These are phyloP conservation scores for Podosphaera aphanis DNA, from an alignment of 2,329 filamentous ascomycete species.

Conservation along the genomic window DNA sequence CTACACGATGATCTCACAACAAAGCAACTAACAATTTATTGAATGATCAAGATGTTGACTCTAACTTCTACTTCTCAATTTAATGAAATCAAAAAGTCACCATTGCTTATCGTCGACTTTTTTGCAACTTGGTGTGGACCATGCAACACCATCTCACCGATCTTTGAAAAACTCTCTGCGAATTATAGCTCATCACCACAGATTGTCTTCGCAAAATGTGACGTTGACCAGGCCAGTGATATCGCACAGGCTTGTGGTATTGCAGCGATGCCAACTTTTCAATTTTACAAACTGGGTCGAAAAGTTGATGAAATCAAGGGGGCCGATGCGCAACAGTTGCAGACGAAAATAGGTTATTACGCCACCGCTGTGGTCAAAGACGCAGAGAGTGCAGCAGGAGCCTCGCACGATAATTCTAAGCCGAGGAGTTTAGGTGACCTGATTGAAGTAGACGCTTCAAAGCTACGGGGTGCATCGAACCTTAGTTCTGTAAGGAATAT, in stretches of 20 bases:
- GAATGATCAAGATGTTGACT: too few species aligned
- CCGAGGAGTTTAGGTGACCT: conserved; percentile 8
- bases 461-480: conserved; percentile 9
- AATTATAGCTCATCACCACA: conserved; percentile 55
- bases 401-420: conserved; percentile 1
- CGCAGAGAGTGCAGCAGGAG: conserved; percentile 1
- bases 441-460: conserved; percentile 9
- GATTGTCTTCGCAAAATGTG: conserved; percentile 73
- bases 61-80: conserved; percentile 14
- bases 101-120: conserved; percentile 22
- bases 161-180: conserved; percentile 58
- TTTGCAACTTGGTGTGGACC: conserved; percentile 85
- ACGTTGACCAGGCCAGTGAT: conserved; percentile 60
- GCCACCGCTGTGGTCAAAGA: conserved; percentile 8
- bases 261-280: conserved; percentile 78
- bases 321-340: conserved; percentile 55
- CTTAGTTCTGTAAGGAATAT: conserved; percentile 11
- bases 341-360: conserved; percentile 17
- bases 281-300: conserved; percentile 58
- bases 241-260: conserved; percentile 56
- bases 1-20: too few species aligned
- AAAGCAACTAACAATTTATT: too few species aligned
- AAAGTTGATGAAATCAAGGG: conserved; percentile 56
- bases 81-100: conserved; percentile 10
- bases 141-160: conserved; percentile 74